These are phyloP conservation scores for Colletotrichum aenigma DNA, from an alignment of 2,329 filamentous ascomycete species.

Conservation along the genomic window DNA sequence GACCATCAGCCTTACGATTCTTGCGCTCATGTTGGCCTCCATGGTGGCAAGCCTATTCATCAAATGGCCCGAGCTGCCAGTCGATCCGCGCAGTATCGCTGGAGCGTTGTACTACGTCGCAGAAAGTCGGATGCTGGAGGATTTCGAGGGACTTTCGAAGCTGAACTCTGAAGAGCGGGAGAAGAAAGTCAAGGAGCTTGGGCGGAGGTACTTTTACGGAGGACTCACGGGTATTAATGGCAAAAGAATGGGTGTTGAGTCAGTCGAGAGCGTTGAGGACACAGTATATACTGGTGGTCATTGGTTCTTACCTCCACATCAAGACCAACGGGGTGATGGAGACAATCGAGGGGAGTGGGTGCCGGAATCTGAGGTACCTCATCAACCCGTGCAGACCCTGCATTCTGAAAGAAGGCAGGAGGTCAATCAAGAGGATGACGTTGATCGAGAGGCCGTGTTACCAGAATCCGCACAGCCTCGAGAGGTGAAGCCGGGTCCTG, in stretches of 20 bases:
- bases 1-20: slow-evolving; percentile 39
- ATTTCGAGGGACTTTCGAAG: slow-evolving; percentile 17
- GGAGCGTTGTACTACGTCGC: slow-evolving; percentile 49
- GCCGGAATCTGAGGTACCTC: too few relatives aligned
- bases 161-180: background rate
- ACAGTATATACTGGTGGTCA: background rate
- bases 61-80: slow-evolving; percentile 47
- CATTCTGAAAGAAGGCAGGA: rapidly evolving
- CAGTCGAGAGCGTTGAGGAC: slow-evolving; percentile 3
- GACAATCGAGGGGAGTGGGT: background rate
- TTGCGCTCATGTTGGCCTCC: slow-evolving; percentile 47
- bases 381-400: background rate
- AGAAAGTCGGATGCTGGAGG: slow-evolving; percentile 16
- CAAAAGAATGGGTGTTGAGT: slow-evolving; percentile 11
- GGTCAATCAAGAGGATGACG: background rate
- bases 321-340: background rate
- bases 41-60: slow-evolving; percentile 44
- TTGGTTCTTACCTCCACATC: background rate
- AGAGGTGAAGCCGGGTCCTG: background rate
- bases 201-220: slow-evolving; percentile 21
- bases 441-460: background rate
- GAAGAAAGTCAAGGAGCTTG: slow-evolving; percentile 8
- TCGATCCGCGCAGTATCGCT: slow-evolving; percentile 50
- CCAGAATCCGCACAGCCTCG: background rate
- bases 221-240: slow-evolving; percentile 25